Evolutionary conservation across 345 rosid genomes (phyloP), one percentile per base, ranked within the genome.

Genomic region (Citrus trifoliata): DNA sequence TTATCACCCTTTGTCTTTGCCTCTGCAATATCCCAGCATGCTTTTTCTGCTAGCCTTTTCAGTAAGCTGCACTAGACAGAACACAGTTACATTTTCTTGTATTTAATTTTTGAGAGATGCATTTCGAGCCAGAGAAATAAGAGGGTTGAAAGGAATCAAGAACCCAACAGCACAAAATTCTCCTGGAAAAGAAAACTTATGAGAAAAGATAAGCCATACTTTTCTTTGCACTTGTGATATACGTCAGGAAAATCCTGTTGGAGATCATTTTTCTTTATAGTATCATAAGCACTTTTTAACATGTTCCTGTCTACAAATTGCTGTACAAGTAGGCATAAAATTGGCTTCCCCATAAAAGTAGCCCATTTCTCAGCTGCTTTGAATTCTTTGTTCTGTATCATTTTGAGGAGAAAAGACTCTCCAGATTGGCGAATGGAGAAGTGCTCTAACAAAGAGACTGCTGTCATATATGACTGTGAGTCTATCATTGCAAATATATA

Each of bases 311-410:
- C 84, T 38, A 78, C 88, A 82, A 90, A 96, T 80, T 89, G 93
- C 80, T 77, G 88, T 32, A 93, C 93, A 64, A 96, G 97, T 65
- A 85, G 1, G 70, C 91, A 85, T 82, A 93, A 79, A 92, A 93
- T 86, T 56, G 93, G 83, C 80, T 86, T 89, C 70, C 99, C 99
- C 92, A 94, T 91, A 88, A 91, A 91, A 25, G 89, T 88, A 56
- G 99, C 97, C 97, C 97, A 96, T 81, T 84, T 94, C 87, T 94
- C 99, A 30, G 99, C 97, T 67, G 99, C 95, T 86, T 75, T 83
- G 78, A 82, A 87, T 75, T 94, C 91, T 75, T 86, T 88, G 27
- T 89, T 90, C 75, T 90, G 88, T 83, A 96, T 76, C 97, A 96
- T 91, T 81, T 90, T 81, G 59, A 87, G 81, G 33, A 96, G 91